phyloP scores from a whole-genome alignment of 164 flowering plant genomes.

The Vitis riparia region DNA sequence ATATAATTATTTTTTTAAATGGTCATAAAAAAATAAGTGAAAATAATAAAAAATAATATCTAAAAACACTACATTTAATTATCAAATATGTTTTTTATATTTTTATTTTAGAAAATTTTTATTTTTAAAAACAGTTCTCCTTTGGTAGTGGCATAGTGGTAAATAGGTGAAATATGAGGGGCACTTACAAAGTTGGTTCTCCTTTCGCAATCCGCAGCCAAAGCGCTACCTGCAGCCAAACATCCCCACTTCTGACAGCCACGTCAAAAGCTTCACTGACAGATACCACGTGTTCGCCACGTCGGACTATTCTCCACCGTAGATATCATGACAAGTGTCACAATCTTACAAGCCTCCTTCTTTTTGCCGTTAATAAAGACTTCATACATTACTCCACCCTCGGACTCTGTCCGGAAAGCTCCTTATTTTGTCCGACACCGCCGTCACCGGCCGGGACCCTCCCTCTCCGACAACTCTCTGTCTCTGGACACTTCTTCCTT shows the following conservation, averaged over 20 bases:
- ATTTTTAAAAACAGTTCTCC: too few species aligned
- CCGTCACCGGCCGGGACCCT: background rate
- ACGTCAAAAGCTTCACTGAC: background rate
- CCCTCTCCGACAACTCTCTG: background rate
- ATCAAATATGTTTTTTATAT: too few species aligned
- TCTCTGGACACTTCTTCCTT: background rate
- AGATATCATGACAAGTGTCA: slow-evolving; percentile 6
- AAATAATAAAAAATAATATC: too few species aligned
- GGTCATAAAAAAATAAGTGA: too few species aligned
- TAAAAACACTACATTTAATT: too few species aligned
- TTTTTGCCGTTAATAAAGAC: slow-evolving; percentile 1
- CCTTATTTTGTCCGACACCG: background rate
- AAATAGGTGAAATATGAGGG: background rate
- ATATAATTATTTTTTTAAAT: too few species aligned
- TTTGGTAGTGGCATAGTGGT: too few species aligned
- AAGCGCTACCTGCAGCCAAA: too few species aligned
- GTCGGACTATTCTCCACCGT: slow-evolving; percentile 2
- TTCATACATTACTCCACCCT: background rate
- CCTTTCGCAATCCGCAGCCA: too few species aligned
- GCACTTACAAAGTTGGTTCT: background rate
- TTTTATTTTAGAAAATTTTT: too few species aligned
- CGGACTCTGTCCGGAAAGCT: background rate
- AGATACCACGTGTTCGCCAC: slow-evolving; percentile 11
- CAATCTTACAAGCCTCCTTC: slow-evolving; percentile 1
- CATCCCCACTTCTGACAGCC: background rate